Percentiles rank a stretch among this genome's conserved stretches.
phyloP scores from a whole-genome alignment of 1,139 yeast genomes.

The Yamadazyma siamensis region DNA sequence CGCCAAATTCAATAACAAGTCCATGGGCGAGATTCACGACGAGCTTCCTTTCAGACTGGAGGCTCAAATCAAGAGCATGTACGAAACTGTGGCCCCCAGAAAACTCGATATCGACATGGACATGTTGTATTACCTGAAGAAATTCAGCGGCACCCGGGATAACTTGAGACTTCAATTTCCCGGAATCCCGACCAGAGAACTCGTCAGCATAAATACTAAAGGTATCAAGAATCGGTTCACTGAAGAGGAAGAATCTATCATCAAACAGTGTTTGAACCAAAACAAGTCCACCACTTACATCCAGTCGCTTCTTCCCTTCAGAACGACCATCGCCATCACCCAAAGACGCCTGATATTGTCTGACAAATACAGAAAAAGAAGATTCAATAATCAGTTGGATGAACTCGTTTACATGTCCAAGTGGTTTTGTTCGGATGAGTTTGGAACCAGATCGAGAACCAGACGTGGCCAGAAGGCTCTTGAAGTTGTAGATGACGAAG shows the following conservation, averaged over 20 bases:
- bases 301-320: constrained; percentile 14
- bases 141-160: constrained; percentile 8
- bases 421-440: constrained; percentile 27
- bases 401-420: constrained; percentile 35
- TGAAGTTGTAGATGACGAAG: constrained; percentile 1
- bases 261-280: constrained; percentile 7
- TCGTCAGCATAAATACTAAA: constrained; percentile 5
- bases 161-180: constrained; percentile 11
- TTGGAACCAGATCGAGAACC: constrained; percentile 12
- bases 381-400: constrained; percentile 28
- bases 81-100: constrained; percentile 1
- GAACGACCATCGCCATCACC: constrained; percentile 10
- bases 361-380: constrained; percentile 22
- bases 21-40: constrained; percentile 6
- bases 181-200: constrained; percentile 14
- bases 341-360: constrained; percentile 18
- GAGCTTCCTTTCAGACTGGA: constrained; percentile 12
- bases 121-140: constrained; percentile 8
- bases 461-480: constrained; percentile 6
- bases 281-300: constrained; percentile 10
- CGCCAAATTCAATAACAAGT: constrained; percentile 4
- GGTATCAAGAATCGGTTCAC: constrained; percentile 1
- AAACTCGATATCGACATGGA: constrained; percentile 7
- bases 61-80: constrained; percentile 4
- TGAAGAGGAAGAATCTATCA: constrained; percentile 7